Conservation (phyloP, 2,329 filamentous ascomycete species). For the Lachnellula arida region DNA sequence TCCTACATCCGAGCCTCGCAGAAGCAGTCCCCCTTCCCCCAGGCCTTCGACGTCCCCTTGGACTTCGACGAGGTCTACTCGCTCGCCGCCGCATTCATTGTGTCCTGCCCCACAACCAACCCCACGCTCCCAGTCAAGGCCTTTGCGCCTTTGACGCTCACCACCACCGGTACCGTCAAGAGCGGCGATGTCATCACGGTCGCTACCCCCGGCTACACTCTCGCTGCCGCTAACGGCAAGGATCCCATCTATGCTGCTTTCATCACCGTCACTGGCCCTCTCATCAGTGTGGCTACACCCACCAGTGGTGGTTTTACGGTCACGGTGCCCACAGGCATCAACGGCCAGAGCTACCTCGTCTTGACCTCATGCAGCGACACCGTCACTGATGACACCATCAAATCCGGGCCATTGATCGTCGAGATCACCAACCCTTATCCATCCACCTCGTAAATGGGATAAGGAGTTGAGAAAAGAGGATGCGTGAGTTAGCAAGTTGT, state of each 20-base stretch:
- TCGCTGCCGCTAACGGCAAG: constrained; percentile 18
- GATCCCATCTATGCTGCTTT: constrained; percentile 35
- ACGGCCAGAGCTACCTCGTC: constrained; percentile 38
- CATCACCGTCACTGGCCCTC: constrained; percentile 37
- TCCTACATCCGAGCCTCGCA: constrained; percentile 53
- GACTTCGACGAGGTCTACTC: constrained; percentile 56
- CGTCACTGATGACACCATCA: constrained; percentile 34
- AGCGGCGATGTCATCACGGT: constrained; percentile 22
- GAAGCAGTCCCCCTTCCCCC: constrained; percentile 48
- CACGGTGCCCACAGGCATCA: constrained; percentile 31
- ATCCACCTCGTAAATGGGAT: background rate
- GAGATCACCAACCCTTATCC: constrained; percentile 24
- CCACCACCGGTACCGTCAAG: constrained; percentile 18
- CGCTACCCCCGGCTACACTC: constrained; percentile 25
- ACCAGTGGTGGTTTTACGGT: constrained; percentile 26
- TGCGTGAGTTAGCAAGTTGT: background rate
- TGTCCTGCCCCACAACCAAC: constrained; percentile 34
- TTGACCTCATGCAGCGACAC: constrained; percentile 34
- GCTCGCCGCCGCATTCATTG: constrained; percentile 60
- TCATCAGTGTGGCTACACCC: constrained; percentile 27
- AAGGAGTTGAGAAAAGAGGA: background rate
- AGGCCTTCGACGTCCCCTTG: constrained; percentile 57
- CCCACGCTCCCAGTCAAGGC: constrained; percentile 52
- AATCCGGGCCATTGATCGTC: constrained; percentile 33
- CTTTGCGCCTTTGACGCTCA: constrained; percentile 45